phyloP scores from a whole-genome alignment of 805 yeast species.

The Candida sphagnicola region DNA sequence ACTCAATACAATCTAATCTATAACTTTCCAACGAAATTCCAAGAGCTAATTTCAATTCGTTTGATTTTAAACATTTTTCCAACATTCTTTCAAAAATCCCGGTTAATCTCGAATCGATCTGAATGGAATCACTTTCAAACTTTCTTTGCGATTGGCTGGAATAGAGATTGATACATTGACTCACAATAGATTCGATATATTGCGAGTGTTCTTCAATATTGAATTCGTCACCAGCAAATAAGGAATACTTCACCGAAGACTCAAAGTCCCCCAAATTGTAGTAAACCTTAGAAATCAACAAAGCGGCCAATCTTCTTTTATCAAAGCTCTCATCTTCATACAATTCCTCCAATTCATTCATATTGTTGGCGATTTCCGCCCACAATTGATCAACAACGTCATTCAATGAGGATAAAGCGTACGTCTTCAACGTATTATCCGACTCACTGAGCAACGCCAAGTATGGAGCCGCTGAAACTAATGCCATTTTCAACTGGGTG shows the following conservation, averaged over 20 bases:
- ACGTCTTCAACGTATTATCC: constrained; percentile 70
- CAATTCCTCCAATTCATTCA: constrained; percentile 84
- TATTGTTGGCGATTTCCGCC: constrained; percentile 94
- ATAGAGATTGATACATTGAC: constrained; percentile 86
- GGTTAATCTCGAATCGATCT: constrained; percentile 59
- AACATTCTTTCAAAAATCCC: constrained; percentile 84
- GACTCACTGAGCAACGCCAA: constrained; percentile 84
- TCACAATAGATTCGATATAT: constrained; percentile 88
- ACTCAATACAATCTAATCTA: constrained; percentile 74
- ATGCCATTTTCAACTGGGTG: constrained; percentile 42
- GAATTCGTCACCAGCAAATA: constrained; percentile 78
- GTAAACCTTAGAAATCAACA: constrained; percentile 83
- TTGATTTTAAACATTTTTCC: constrained; percentile 64
- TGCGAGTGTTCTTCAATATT: constrained; percentile 74
- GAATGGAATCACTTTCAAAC: constrained; percentile 18
- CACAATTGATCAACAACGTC: constrained; percentile 84
- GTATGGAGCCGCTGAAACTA: constrained; percentile 86
- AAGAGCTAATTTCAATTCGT: constrained; percentile 75
- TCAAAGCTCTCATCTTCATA: constrained; percentile 81
- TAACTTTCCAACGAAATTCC: constrained; percentile 90
- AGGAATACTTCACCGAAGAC: constrained; percentile 82
- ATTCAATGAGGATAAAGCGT: constrained; percentile 81
- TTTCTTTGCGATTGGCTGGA: constrained; percentile 56
- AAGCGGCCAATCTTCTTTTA: constrained; percentile 80
- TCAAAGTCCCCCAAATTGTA: constrained; percentile 94